Base-by-base conservation (phyloP, 805 yeast species). In the Ogataea corticis region DNA sequence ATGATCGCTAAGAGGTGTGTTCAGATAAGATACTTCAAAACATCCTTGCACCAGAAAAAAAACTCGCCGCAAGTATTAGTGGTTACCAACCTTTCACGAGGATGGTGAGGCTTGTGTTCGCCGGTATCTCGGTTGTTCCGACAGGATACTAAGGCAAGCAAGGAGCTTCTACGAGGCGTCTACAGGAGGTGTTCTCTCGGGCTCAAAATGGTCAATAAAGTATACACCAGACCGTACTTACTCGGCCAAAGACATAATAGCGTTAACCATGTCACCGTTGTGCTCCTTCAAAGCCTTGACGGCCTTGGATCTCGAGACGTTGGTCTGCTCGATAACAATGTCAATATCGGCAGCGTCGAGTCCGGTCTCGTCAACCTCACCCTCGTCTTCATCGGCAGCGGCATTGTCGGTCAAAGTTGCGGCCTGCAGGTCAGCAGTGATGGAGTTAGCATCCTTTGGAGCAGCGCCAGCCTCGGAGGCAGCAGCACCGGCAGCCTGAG, bases 251-350 rank as follows among this genome's bases (percentile, higher is more conserved):
- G 86, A 82, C 96, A 92, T 88, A 70, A 92, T 89, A 59, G 98
- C 92, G 69, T 91, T 90, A 67, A 94, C 97, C 73, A 94, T 83
- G 70, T 94, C 98, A 70, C 91, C 90, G 61, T 87, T 80, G 77
- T 91, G 89, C 58, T 79, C 84, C 69, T 78, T 85, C 70, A 94
- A 79, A 60, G 97, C 96, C 71, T 85, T 86, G 61, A 82, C 87
- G 55, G 98, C 98, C 79, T 88, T 87, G 61, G 80, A 82, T 76
- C 90, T 84, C 45, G 96, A 79, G 52, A 83, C 94, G 63, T 82
- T 85, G 63, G 97, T 86, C 77, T 92, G 99, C 68, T 89, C 94
- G 67, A 85, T 77, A 63, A 94, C 86, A 67, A 94, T 78, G 58
- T 83, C 85, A 62, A 94, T 81, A 67, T 90, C 97, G 54, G 81